Percentiles rank a stretch among this genome's conserved stretches.
These are phyloP conservation scores for Diplodia mutila DNA, from an alignment of 2,329 filamentous ascomycete genomes.

Conservation along the genomic window DNA sequence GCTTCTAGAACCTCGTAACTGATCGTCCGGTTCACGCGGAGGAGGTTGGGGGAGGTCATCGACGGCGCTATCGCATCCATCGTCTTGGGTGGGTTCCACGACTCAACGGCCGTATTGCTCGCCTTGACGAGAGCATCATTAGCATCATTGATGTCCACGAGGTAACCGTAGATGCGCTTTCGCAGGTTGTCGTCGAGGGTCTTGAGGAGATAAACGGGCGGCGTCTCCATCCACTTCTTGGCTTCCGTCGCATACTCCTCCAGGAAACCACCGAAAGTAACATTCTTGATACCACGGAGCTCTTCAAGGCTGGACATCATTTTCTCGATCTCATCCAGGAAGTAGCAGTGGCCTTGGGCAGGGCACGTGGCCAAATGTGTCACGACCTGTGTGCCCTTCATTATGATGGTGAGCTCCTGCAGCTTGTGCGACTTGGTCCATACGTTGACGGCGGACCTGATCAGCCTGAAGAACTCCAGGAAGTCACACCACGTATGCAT, in stretches of 20 bases:
- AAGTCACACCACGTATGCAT: conserved; percentile 24
- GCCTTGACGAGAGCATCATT: conserved; percentile 10
- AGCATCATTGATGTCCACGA: conserved; percentile 21
- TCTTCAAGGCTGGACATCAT: conserved; percentile 5
- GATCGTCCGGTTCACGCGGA: conserved; percentile 9
- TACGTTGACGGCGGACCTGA: conserved; percentile 13
- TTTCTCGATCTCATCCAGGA: conserved; percentile 23
- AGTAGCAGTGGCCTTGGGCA: conserved; percentile 20
- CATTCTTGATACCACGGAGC: conserved; percentile 25
- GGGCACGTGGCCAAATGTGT: conserved; percentile 12
- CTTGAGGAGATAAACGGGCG: conserved; percentile 19
- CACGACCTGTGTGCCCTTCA: conserved; percentile 10
- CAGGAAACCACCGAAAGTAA: conserved; percentile 19
- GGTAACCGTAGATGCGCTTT: conserved; percentile 4
- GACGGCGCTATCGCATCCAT: conserved; percentile 20
- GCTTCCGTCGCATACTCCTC: conserved; percentile 2
- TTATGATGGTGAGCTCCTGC: conserved; percentile 20
- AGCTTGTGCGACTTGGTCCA: conserved; percentile 21
- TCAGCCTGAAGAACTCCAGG: conserved; percentile 23
- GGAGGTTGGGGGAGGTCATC: not conserved
- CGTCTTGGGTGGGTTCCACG: conserved; percentile 9
- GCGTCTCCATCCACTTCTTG: conserved; percentile 20
- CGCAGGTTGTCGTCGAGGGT: not conserved
- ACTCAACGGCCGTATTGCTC: not conserved
- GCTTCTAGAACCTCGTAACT: not conserved